Conservation (phyloP, 73 alveolate genomes). For the Paramecium bursaria region DNA sequence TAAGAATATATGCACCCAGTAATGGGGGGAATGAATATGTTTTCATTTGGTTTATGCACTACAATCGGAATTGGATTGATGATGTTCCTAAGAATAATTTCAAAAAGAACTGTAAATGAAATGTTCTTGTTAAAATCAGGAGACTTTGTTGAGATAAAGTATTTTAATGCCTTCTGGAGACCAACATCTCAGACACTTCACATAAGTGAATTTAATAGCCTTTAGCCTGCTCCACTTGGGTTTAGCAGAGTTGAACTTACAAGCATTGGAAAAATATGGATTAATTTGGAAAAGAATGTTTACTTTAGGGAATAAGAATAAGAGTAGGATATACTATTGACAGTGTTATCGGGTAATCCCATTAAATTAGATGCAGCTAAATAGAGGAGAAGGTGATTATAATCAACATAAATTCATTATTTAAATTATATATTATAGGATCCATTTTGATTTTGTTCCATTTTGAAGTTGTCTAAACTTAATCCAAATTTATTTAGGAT, state of each 20-base stretch:
- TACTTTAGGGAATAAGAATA: constrained; percentile 46
- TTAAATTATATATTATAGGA: constrained; percentile 69
- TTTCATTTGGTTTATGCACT: constrained; percentile 61
- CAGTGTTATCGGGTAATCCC: constrained; percentile 56
- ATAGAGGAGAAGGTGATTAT: background rate
- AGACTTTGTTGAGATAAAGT: constrained; percentile 62
- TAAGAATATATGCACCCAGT: constrained; percentile 66
- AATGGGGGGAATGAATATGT: constrained; percentile 68
- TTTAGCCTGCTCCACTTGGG: constrained; percentile 36
- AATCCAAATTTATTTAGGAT: constrained; percentile 69
- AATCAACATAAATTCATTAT: constrained; percentile 25
- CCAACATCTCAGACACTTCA: constrained; percentile 59
- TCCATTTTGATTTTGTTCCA: constrained; percentile 72
- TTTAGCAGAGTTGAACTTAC: constrained; percentile 65
- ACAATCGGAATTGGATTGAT: constrained; percentile 55
- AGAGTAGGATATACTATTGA: constrained; percentile 39
- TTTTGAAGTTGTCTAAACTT: constrained; percentile 71
- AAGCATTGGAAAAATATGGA: constrained; percentile 65
- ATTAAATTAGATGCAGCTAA: constrained; percentile 36
- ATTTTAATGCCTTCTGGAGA: constrained; percentile 69
- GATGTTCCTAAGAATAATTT: constrained; percentile 51
- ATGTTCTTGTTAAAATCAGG: constrained; percentile 62
- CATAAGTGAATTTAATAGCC: constrained; percentile 64
- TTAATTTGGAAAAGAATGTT: constrained; percentile 62
- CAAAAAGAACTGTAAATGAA: constrained; percentile 69